Evolutionary conservation across 176 grass and related monocot genomes (phyloP).

Genomic region (Ampelocalamus luodianensis): DNA sequence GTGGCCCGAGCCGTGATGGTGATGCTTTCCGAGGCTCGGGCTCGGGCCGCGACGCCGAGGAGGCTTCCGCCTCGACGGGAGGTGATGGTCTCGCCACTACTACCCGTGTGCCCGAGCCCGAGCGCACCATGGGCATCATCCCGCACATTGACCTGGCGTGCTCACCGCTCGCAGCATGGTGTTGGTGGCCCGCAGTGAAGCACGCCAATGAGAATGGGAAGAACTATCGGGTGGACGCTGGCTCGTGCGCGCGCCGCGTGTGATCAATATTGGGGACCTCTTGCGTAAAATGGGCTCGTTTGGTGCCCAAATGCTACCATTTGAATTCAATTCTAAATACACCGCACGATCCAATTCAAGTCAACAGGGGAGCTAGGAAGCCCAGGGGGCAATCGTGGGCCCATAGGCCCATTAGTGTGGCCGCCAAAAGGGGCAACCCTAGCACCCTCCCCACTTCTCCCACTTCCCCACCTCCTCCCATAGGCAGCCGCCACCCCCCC

Average conservation of each 20-base stretch:
- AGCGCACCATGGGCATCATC: constrained; percentile 69
- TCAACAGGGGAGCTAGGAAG: too few species aligned
- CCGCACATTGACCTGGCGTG: constrained; percentile 81
- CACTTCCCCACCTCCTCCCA: too few species aligned
- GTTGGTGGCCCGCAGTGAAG: constrained; percentile 85
- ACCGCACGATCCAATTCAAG: not conserved
- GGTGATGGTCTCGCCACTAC: constrained; percentile 81
- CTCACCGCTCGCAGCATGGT: constrained; percentile 64
- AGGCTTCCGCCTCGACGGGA: constrained; percentile 58
- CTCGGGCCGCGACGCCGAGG: constrained; percentile 32
- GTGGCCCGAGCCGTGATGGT: constrained; percentile 51
- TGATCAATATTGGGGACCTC: constrained; percentile 87
- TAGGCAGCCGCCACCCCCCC: too few species aligned
- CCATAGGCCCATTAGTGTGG: too few species aligned
- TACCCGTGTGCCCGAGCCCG: constrained; percentile 93
- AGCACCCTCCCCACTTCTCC: too few species aligned
- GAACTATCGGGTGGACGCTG: constrained; percentile 67
- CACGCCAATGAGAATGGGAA: constrained; percentile 45
- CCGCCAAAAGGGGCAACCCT: too few species aligned
- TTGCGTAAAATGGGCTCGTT: constrained; percentile 48
- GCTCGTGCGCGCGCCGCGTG: constrained; percentile 71
- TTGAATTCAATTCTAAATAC: not conserved
- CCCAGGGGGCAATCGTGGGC: too few species aligned
- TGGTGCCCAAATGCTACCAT: not conserved
- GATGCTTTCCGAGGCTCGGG: constrained; percentile 69